Evolutionary conservation across 1,139 yeast species (phyloP), one percentile per base, ranked within the genome.

Genomic region (Casaregolazyma lundiana): DNA sequence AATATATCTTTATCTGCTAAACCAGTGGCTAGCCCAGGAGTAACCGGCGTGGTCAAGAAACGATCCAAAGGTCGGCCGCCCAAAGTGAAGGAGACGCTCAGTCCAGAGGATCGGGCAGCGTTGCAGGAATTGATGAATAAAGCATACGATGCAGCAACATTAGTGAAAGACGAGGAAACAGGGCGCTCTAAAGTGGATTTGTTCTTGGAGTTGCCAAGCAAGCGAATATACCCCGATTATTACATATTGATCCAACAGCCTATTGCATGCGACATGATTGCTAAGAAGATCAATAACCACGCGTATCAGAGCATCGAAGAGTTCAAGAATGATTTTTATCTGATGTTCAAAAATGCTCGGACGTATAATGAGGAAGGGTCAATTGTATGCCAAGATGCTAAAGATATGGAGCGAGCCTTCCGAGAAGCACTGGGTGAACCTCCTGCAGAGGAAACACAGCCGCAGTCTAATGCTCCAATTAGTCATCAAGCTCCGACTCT

Each of bases 291-390:
- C 43, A 70, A 72, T 41, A 65, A 73, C 26, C 71, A 67, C 46
- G 70, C 76, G 6, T 86, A 87, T 60, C 69, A 70, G 21, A 65
- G 70, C 6, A 65, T 82, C 42, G 73, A 77, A 32, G 90, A 84
- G 54, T 76, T 85, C 50, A 66, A 81, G 46, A 84, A 77, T 53
- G 96, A 87, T 60, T 69, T 87, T 48, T 83, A 82, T 54, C 73
- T 81, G 56, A 85, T 90, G 78, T 85, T 86, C 64, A 73, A 77
- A 49, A 90, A 90, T 66, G 97, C 97, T 1, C 75, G 82, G 52
- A 77, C 78, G n/a, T 90, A 88, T 63, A 90, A 90, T 59, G 94
- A 88, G 59, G 96, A 86, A 62, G 96, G 95, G 0, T 86, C 96
- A 1, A 65, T 82, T 50, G 88, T 90, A 15, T 86, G 81, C 58